phyloP scores from a whole-genome alignment of 768 basidiomycete species.

The Heimioporus sp. region DNA sequence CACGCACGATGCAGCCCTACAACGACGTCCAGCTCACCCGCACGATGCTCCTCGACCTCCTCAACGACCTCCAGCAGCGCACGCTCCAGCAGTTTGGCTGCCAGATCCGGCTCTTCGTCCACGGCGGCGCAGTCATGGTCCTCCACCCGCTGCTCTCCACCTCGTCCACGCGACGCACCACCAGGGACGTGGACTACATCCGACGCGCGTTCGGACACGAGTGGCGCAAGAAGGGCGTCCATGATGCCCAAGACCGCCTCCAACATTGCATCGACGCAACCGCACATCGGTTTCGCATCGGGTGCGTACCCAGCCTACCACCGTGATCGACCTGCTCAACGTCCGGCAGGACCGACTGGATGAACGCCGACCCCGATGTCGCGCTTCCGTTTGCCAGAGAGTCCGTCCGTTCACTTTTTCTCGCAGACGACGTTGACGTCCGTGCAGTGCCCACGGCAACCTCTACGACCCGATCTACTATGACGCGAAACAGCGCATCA shows the following conservation, averaged over 20 bases:
- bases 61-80: constrained; percentile 51
- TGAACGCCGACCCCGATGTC: constrained; percentile 74
- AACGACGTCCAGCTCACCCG: constrained; percentile 36
- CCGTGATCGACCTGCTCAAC: neutral
- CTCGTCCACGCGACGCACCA: constrained; percentile 47
- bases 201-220: constrained; percentile 58
- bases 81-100: constrained; percentile 44
- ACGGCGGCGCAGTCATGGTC: constrained; percentile 78
- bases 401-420: constrained; percentile 35
- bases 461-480: constrained; percentile 60
- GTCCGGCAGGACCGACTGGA: constrained; percentile 52
- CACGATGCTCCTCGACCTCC: constrained; percentile 40
- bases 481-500: constrained; percentile 49
- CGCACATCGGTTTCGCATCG: constrained; percentile 43
- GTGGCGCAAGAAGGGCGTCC: constrained; percentile 45
- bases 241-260: constrained; percentile 54
- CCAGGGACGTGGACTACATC: constrained; percentile 69
- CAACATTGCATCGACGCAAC: constrained; percentile 55
- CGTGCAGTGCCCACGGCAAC: constrained; percentile 20
- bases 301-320: constrained; percentile 32
- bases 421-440: constrained; percentile 2
- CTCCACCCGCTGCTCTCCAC: constrained; percentile 47
- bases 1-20: constrained; percentile 23
- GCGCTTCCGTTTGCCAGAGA: constrained; percentile 66
- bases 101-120: constrained; percentile 60